Evolutionary conservation across 768 basidiomycete genomes (phyloP), one percentile per base, ranked within the genome.

Genomic region (Serendipita sp.): DNA sequence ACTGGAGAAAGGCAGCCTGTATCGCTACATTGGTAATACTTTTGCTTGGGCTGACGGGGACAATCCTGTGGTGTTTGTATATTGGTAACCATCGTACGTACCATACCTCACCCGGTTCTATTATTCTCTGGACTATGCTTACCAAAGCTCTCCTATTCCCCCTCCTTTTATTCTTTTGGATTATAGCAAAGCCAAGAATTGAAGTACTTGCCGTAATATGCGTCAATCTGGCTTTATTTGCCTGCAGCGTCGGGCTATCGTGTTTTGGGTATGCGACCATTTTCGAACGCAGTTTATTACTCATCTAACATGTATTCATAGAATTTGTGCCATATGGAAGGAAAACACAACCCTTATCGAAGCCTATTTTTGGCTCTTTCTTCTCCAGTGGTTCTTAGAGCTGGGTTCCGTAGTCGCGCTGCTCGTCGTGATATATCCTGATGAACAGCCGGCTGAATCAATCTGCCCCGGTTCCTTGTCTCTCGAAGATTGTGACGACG

Each of bases 321-420:
- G 56, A 8, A 28, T 60, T 8, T 60, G 35, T 36, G 56, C 56
- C 34, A 38, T 60, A 36, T 60, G 56, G 56, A 60, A 38, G 10
- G 56, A 60, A 60, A 60, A 36, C 30, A 28, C 56, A 35, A 11
- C 28, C 35, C 36, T 60, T 10, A 30, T 60, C 16, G 56, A 60
- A 8, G 56, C 56, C n/a, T 60, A 60, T 38, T 60, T 60, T 35
- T 60, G 56, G 56, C 23, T 60, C 56, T 38, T 34, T 30, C 56
- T 60, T 18, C 5, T 60, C 11, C 10, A 60, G 23, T 60, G 56
- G 56, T 32, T 60, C 10, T 11, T 60, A 28, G 56, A 60, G 5
- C 18, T 60, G 28, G 56, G 16, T n/a, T 34, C 36, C 30, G 10
- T 60, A 11, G 35, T 60, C 56, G 34, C 35, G 16, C 10, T 60